Evolutionary conservation across 495 filamentous ascomycete species (phyloP).

Genomic region (Lophiotrema nucula): DNA sequence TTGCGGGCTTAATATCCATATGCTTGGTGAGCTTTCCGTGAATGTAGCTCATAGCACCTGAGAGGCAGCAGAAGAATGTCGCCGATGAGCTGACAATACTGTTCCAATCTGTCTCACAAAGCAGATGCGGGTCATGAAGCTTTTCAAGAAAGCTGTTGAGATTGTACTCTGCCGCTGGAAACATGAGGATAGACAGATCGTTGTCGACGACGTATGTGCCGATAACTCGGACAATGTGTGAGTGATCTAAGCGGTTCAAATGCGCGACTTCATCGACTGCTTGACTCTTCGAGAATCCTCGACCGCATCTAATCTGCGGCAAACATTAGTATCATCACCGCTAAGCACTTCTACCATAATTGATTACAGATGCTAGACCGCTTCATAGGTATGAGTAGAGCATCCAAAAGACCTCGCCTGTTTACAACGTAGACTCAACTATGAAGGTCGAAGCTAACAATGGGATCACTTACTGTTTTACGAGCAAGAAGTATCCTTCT

Average conservation of each 20-base stretch:
- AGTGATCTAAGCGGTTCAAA: constrained; percentile 16
- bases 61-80: constrained; percentile 23
- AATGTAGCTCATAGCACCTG: constrained; percentile 12
- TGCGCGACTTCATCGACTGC: constrained; percentile 28
- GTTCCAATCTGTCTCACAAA: not conserved
- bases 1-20: constrained; percentile 35
- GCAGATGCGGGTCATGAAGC: too few relatives aligned
- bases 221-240: constrained; percentile 30
- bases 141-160: constrained; percentile 16
- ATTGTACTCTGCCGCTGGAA: constrained; percentile 28
- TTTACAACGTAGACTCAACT: too few relatives aligned
- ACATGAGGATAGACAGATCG: constrained; percentile 27
- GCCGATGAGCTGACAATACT: not conserved
- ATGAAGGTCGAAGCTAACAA: constrained; percentile 8
- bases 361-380: too few relatives aligned
- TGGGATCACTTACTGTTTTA: constrained; percentile 29
- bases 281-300: too few relatives aligned
- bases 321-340: too few relatives aligned
- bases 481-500: constrained; percentile 26
- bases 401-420: too few relatives aligned
- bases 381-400: too few relatives aligned
- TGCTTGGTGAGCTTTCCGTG: constrained; percentile 23
- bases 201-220: constrained; percentile 22
- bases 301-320: constrained; percentile 10
- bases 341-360: too few relatives aligned